These are phyloP conservation scores for Talaromyces pinophilus DNA, from an alignment of 2,329 filamentous ascomycete genomes.

Conservation along the genomic window DNA sequence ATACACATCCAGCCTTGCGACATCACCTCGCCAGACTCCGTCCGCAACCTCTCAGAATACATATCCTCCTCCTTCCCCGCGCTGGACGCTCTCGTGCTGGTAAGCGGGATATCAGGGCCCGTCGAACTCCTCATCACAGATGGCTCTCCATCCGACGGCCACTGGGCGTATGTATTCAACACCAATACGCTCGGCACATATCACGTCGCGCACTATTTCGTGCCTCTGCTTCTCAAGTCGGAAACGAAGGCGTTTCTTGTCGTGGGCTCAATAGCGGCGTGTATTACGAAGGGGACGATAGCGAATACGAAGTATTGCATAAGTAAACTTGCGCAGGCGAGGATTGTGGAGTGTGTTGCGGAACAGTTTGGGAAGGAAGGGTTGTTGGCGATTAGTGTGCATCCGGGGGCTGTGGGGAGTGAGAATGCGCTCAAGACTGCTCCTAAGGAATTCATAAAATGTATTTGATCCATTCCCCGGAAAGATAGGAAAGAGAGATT, in stretches of 20 bases:
- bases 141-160: conserved; percentile 35
- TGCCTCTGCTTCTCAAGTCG: conserved; percentile 33
- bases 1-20: conserved; percentile 34
- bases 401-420: conserved; percentile 40
- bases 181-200: conserved; percentile 43
- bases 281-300: conserved; percentile 41
- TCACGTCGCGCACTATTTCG: conserved; percentile 38
- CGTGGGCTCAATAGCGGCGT: conserved; percentile 33
- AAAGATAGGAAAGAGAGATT: not conserved
- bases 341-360: conserved; percentile 40
- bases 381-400: conserved; percentile 33
- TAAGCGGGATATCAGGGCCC: conserved; percentile 33
- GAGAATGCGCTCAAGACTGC: conserved; percentile 35
- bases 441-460: conserved; percentile 28
- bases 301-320: conserved; percentile 44
- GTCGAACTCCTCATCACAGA: conserved; percentile 36
- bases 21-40: conserved; percentile 32
- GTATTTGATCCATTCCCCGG: conserved; percentile 2
- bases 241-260: conserved; percentile 34
- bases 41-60: conserved; percentile 27
- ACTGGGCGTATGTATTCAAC: conserved; percentile 33
- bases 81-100: conserved; percentile 27
- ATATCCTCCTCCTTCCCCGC: conserved; percentile 13
- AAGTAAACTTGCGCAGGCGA: conserved; percentile 39
- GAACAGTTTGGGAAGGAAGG: conserved; percentile 33